These are phyloP conservation scores for Cnidoscolus chayamansa DNA, from an alignment of 441 rosid genomes.

Conservation along the genomic window DNA sequence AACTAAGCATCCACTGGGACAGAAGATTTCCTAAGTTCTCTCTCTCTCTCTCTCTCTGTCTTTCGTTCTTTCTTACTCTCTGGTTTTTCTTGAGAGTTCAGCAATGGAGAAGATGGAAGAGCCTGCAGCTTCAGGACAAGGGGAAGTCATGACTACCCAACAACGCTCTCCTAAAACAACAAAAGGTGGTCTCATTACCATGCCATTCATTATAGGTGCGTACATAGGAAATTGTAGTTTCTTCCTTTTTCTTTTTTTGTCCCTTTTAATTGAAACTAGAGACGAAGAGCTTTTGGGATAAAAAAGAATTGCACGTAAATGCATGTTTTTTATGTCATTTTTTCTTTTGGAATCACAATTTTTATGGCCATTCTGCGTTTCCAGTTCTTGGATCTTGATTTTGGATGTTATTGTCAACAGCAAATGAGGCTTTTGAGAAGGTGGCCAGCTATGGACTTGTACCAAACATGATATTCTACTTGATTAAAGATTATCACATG, in stretches of 20 bases:
- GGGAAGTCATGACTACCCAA: conserved; percentile 20
- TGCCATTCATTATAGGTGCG: conserved; percentile 83
- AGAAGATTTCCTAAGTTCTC: conserved; percentile 16
- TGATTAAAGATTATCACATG: conserved; percentile 53
- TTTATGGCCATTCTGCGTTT: neutral
- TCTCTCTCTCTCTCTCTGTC: neutral
- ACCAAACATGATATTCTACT: conserved; percentile 70
- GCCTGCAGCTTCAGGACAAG: conserved; percentile 30
- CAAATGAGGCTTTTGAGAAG: conserved; percentile 76
- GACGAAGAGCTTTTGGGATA: neutral
- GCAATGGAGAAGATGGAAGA: conserved; percentile 41
- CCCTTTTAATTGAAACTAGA: too few relatives aligned
- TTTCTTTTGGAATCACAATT: neutral
- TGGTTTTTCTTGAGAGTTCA: conserved; percentile 13
- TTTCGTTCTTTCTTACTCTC: conserved; percentile 8
- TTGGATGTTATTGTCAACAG: conserved; percentile 32
- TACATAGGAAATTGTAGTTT: conserved; percentile 1
- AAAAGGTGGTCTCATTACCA: conserved; percentile 76
- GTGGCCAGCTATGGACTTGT: conserved; percentile 71
- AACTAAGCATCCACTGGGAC: conserved; percentile 27
- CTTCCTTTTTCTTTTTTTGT: neutral
- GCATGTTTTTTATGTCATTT: neutral
- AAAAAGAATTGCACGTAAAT: neutral
- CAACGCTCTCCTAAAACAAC: conserved; percentile 20
- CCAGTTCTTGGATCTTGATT: conserved; percentile 12